Conservation (phyloP, 2,329 filamentous ascomycete species). For the Dothiorella sarmentorum region DNA sequence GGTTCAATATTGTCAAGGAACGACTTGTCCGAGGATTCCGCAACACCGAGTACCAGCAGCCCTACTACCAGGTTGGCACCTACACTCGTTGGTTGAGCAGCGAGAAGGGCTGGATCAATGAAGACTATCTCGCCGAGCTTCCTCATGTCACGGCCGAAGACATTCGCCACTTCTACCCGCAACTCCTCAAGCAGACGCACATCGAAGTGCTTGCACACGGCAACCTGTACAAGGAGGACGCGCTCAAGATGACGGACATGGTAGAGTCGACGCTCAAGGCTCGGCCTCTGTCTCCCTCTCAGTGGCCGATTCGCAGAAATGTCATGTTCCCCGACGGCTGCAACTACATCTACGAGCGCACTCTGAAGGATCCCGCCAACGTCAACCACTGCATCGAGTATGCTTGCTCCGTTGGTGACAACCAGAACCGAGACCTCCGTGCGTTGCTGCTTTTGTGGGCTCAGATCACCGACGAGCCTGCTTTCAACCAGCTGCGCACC, state of each 20-base stretch:
- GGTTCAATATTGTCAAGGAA: slow-evolving; percentile 90
- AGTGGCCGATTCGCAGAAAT: slow-evolving; percentile 76
- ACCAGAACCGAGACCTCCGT: slow-evolving; percentile 62
- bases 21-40: slow-evolving; percentile 70
- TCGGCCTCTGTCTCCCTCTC: slow-evolving; percentile 66
- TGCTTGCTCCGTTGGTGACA: slow-evolving; percentile 42
- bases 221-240: slow-evolving; percentile 92
- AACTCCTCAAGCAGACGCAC: slow-evolving; percentile 77
- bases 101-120: slow-evolving; percentile 73
- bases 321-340: slow-evolving; percentile 73
- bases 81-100: slow-evolving; percentile 77
- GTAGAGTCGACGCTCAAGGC: slow-evolving; percentile 76
- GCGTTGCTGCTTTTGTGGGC: slow-evolving; percentile 78
- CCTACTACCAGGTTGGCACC: slow-evolving; percentile 82
- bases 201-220: slow-evolving; percentile 87
- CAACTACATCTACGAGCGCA: slow-evolving; percentile 79
- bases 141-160: slow-evolving; percentile 70
- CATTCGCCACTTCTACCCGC: slow-evolving; percentile 72
- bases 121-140: slow-evolving; percentile 75
- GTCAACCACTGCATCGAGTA: slow-evolving; percentile 59
- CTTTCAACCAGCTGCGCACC: slow-evolving; percentile 90
- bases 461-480: slow-evolving; percentile 88
- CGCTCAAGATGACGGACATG: slow-evolving; percentile 76
- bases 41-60: slow-evolving; percentile 84
- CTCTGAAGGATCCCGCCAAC: slow-evolving; percentile 80